Conservation (phyloP, 164 flowering plant genomes). For the Euptelea pleiosperma region DNA sequence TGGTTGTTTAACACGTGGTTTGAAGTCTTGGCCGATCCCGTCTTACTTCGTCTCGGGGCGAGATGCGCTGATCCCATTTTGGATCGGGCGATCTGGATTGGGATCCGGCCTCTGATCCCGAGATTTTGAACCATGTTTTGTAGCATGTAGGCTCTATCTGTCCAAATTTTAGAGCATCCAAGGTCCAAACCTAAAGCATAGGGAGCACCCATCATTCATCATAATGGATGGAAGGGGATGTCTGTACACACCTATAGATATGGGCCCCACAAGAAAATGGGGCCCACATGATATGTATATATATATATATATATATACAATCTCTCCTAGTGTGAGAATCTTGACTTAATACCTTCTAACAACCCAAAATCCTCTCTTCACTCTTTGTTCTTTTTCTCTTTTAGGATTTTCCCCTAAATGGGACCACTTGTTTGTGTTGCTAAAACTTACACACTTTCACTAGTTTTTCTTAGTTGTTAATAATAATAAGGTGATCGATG, state of each 20-base stretch:
- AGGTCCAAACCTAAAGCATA: conserved; percentile 18
- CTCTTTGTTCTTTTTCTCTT: conserved; percentile 10
- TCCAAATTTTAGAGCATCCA: conserved; percentile 19
- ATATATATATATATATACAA: conserved; percentile 7
- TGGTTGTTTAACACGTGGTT: too few species aligned
- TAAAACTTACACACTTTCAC: not conserved
- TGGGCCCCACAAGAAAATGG: conserved; percentile 35
- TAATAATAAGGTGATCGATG: too few species aligned
- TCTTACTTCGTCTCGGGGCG: too few species aligned
- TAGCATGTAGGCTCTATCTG: too few species aligned
- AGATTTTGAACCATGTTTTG: too few species aligned
- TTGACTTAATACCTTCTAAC: conserved; percentile 32
- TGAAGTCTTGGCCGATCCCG: too few species aligned
- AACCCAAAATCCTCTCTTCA: conserved; percentile 10
- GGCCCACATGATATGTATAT: too few species aligned
- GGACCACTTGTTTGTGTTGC: conserved; percentile 15
- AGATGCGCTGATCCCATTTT: too few species aligned
- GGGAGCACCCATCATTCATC: conserved; percentile 21
- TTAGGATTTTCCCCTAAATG: conserved; percentile 9
- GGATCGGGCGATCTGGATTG: too few species aligned
- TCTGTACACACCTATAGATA: conserved; percentile 9
- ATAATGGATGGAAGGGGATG: conserved; percentile 13
- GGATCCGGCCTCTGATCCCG: too few species aligned
- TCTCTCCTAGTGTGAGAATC: conserved; percentile 39
- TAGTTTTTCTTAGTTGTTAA: not conserved